Base-by-base conservation (phyloP, 2,329 filamentous ascomycete genomes). In the Ilyonectria destructans region DNA sequence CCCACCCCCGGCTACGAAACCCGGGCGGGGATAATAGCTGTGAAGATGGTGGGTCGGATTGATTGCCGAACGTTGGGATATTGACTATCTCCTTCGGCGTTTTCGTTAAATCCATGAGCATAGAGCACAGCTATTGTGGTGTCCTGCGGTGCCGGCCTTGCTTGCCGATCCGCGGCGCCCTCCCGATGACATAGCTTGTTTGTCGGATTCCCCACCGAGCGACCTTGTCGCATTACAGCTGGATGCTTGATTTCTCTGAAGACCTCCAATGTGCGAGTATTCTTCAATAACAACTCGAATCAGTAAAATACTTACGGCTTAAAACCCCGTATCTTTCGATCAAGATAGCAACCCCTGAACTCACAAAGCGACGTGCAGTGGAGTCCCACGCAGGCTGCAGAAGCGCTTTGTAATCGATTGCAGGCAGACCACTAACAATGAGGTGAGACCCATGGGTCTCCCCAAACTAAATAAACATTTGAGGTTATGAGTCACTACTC, bases 21-120 rank as follows among this genome's bases (percentile, higher is more conserved):
- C 35, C 48, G 62, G 26, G 58, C 58, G 58, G 58, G 57, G 51
- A 66, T 52, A 13, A 17, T 55, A 43, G 13, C n/a, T 13, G 9
- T 13, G 12, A 61, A 19, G 46, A 54, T 51, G 57, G 55, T 33
- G 48, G 23, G 54, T 31, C 54, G 45, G 60, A n/a, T 37, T 7
- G 35, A 21, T 3, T 59, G 37, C 62, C 56, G 57, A 59, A 29
- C 21, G 17, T 15, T 19, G 19, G 17, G 8, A 37, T 21, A 8
- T 37, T 21, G 19, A 37, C 12, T 19, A 7, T 8, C 21, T 58
- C 10, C 31, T 55, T 59, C 62, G 62, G 62, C 19, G n/a, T 65
- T 65, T 52, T 59, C n/a, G 37, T 55, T 65, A 65, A 54, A 37
- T 60, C 62, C 62, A 59, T 46, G 31, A 46, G 17, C 49, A 12